Base-by-base conservation (phyloP, 2,329 filamentous ascomycete genomes). In the Aspergillus phoenicis region DNA sequence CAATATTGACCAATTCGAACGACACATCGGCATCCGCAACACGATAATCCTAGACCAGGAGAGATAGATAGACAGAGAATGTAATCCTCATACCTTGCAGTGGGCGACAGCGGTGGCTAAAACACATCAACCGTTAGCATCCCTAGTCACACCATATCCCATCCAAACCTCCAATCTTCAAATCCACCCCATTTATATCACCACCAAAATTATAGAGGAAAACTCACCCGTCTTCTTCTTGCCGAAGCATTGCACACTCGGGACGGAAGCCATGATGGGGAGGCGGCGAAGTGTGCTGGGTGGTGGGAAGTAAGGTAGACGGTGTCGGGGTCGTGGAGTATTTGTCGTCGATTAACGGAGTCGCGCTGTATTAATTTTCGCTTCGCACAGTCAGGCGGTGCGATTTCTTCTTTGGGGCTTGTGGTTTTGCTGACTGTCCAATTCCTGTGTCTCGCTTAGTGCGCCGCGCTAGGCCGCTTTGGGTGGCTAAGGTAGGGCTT, bases 221-320 rank as follows among this genome's bases (percentile, higher is more conserved):
- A 63, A 70, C 78, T 69, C 76, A 83, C 81, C 82, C 79, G 88
- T 93, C 87, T 91, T 92, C 88, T 93, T 93, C 90, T 97, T 97
- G 89, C 93, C 93, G 91, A 98, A 97, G 91, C 93, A 97, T 88
- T 97, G 93, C 77, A 93, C 90, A 83, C 87, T 90, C 84, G 91
- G 89, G 75, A 86, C 84, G 77, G 88, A 84, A 82, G 90, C 89
- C 88, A 92, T 91, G 82, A 78, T 91, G 84, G 70, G 66, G 64
- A 69, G 73, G 74, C 71, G 73, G 71, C 69, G 69, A 72, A 72
- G 73, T 73, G 74, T 75, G 67, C 64, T 60, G 63, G 59, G 52
- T 49, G 59, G 57, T 57, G 53, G 55, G 57, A 56, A 56, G 53
- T 56, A 56, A 43, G 52, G 45, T 49, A 49, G 45, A 49, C 41